phyloP scores from a whole-genome alignment of 1,284 basidiomycete genomes.

The Cutaneotrichosporon curvatum region DNA sequence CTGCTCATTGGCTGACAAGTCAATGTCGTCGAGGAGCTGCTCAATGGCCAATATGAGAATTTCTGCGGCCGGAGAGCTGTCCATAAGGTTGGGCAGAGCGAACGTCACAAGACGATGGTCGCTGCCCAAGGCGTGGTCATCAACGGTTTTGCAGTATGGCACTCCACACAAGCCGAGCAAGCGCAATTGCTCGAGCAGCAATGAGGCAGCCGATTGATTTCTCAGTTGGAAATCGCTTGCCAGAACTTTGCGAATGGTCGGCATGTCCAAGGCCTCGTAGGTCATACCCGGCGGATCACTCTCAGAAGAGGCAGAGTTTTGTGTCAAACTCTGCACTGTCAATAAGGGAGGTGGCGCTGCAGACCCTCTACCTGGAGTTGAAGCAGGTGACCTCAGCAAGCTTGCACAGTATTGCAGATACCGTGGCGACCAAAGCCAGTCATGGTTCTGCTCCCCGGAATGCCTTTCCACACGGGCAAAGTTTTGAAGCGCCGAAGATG shows the following conservation, averaged over 20 bases:
- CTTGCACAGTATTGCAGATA: conserved; percentile 52
- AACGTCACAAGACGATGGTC: conserved; percentile 42
- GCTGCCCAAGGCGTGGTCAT: not conserved
- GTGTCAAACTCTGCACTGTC: too few species aligned
- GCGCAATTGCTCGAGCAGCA: conserved; percentile 57
- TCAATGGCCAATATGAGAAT: conserved; percentile 64
- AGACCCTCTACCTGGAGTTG: too few species aligned
- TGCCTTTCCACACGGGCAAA: too few species aligned
- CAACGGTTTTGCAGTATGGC: conserved; percentile 20
- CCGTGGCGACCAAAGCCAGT: conserved; percentile 60
- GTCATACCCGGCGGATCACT: conserved; percentile 25
- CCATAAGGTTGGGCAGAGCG: conserved; percentile 61
- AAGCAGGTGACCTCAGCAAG: conserved; percentile 22
- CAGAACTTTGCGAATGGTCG: conserved; percentile 58
- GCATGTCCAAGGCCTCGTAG: conserved; percentile 56
- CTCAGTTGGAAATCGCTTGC: conserved; percentile 55
- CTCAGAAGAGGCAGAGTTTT: too few species aligned
- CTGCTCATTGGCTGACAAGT: conserved; percentile 64
- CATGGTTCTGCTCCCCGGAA: too few species aligned
- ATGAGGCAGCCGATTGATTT: conserved; percentile 52
- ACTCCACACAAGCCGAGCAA: conserved; percentile 56
- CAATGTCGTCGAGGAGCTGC: conserved; percentile 59
- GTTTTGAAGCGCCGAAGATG: too few species aligned
- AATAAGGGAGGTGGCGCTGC: too few species aligned
- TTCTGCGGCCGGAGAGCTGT: conserved; percentile 64